Conservation (phyloP, 257 asterid species). For the Salvia miltiorrhiza region DNA sequence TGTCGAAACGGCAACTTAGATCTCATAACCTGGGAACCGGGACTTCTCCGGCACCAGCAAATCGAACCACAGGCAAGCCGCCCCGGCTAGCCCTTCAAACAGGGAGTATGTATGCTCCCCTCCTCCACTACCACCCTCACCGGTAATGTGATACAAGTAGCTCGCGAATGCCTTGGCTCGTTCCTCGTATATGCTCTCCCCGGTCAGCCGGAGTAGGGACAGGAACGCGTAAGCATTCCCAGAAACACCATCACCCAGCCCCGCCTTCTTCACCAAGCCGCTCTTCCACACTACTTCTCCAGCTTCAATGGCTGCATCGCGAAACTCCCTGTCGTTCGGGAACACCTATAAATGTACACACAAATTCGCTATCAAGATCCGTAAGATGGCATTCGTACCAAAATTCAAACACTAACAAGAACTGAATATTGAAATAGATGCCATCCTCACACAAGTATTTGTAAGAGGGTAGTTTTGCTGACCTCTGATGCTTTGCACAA, state of each 20-base stretch:
- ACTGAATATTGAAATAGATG: background rate
- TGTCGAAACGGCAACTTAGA: constrained; percentile 17
- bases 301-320: constrained; percentile 77
- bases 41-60: constrained; percentile 35
- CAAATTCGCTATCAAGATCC: background rate
- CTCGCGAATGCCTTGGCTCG: constrained; percentile 71
- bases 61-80: constrained; percentile 71
- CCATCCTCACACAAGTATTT: too few species aligned
- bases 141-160: constrained; percentile 43
- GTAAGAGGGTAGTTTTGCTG: background rate
- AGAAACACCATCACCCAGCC: constrained; percentile 65
- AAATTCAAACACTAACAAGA: background rate
- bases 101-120: constrained; percentile 51
- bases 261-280: constrained; percentile 66
- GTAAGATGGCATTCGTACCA: background rate
- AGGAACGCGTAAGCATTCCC: constrained; percentile 70
- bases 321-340: constrained; percentile 54
- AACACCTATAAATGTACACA: constrained; percentile 41
- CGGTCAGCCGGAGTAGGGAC: constrained; percentile 64
- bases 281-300: constrained; percentile 88
- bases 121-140: constrained; percentile 19
- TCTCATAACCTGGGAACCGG: constrained; percentile 71
- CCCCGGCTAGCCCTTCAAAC: constrained; percentile 64
- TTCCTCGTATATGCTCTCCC: constrained; percentile 57
- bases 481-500: constrained; percentile 76